Base-by-base conservation (phyloP, 2,329 filamentous ascomycete species). In the Metarhizium robertsii region DNA sequence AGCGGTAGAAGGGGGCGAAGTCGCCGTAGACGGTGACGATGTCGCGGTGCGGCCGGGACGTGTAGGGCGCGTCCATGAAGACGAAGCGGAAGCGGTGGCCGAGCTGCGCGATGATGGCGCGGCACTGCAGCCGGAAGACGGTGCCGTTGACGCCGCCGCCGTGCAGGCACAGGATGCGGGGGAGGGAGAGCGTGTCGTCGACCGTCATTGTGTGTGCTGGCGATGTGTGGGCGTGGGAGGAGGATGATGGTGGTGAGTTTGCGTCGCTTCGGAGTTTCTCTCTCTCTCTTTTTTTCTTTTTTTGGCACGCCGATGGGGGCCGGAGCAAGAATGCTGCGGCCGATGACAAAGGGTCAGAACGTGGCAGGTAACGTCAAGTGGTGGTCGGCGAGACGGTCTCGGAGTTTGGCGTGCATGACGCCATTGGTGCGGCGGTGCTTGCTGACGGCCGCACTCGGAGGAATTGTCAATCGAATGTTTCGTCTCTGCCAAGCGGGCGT, bases 151-250 rank as follows among this genome's bases (percentile, higher is more conserved):
- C 83, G 58, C 88, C 88, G 63, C 87, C 88, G 66, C 88, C 88
- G 69, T 92, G 88, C n/a, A 92, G 82, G 70, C 87, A 91, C 61
- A 92, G 84, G 61, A 92, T 83, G 57, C 87, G 84, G 3, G 87
- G 87, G 32, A 78, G 73, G 57, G 61, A 53, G 64, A 48, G n/a
- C 13, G 13, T 49, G 38, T 40, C 8, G 30, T 52, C 42, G n/a
- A 29, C 50, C 14, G 55, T 42, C 55, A 56, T 56, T 32, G 8
- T 18, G 25, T 10, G 30, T 25, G 42, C 42, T 20, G 16, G n/a
- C 42, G n/a, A 20, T 29, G n/a, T 13, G 18, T 2, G 43, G 5
- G 18, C 4, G 18, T 46, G 43, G 5, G 20, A 8, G 16, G 18
- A 46, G 32, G 25, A 25, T 3, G 25, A 4, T 25, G 25, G 25